phyloP scores from a whole-genome alignment of 306 rosid species.

The Pueraria montana region DNA sequence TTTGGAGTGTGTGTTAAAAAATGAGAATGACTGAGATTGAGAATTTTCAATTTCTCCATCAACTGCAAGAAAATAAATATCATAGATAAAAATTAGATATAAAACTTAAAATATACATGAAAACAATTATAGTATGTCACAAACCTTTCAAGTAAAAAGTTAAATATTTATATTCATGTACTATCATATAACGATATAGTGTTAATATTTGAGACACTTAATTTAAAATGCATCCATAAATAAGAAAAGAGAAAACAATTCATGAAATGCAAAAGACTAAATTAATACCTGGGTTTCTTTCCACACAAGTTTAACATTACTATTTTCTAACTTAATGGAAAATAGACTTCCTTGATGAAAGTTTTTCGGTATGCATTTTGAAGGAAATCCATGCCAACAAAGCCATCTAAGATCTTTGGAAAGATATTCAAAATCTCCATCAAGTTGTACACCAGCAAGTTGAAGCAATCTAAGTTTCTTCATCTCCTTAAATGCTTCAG shows the following conservation, averaged over 20 bases:
- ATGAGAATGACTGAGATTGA: no score
- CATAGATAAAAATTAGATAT: no score
- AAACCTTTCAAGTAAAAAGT: neutral
- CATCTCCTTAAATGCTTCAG: constrained; percentile 2
- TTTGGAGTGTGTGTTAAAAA: no score
- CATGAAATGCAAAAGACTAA: neutral
- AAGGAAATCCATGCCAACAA: constrained; percentile 13
- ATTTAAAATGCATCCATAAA: neutral
- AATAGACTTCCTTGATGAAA: neutral
- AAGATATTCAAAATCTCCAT: neutral
- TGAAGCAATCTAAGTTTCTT: constrained; percentile 19
- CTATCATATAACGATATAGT: neutral
- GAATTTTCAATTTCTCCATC: no score
- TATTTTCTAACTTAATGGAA: constrained; percentile 1
- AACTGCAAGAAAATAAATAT: no score
- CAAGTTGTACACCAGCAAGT: neutral
- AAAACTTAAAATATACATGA: neutral
- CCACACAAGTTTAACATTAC: neutral
- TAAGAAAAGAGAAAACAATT: neutral
- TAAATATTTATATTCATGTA: no score
- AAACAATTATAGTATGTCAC: neutral
- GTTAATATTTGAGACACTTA: neutral
- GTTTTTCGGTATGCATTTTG: neutral
- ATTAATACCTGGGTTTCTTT: neutral
- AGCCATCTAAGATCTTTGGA: neutral